phyloP scores from a whole-genome alignment of 1,139 yeast genomes.

The Groenewaldozyma auringiensis region DNA sequence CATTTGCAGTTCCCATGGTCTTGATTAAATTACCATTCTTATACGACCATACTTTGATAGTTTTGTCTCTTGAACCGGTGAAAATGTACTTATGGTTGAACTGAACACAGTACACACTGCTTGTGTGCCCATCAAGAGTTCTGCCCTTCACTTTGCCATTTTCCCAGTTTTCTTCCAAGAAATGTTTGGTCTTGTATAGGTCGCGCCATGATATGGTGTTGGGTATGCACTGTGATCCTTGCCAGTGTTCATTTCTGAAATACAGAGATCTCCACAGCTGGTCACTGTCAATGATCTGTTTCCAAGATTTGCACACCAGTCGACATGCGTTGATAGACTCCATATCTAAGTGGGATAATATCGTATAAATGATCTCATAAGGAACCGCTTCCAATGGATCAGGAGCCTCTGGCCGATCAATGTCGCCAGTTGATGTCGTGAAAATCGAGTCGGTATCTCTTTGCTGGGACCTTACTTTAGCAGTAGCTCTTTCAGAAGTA shows the following conservation, averaged over 20 bases:
- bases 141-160: constrained; percentile 19
- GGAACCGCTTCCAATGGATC: constrained; percentile 25
- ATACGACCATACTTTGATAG: constrained; percentile 31
- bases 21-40: constrained; percentile 22
- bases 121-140: constrained; percentile 29
- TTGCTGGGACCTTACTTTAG: not conserved
- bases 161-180: constrained; percentile 28
- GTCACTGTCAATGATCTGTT: constrained; percentile 17
- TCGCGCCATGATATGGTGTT: constrained; percentile 21
- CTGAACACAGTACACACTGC: constrained; percentile 33
- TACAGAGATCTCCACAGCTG: constrained; percentile 25
- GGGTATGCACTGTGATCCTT: constrained; percentile 8
- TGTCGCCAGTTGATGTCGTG: constrained; percentile 2
- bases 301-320: constrained; percentile 23
- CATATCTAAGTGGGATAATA: constrained; percentile 20
- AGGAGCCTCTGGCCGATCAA: constrained; percentile 5
- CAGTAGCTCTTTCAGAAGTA: not conserved
- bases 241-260: constrained; percentile 17
- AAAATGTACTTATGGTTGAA: constrained; percentile 28
- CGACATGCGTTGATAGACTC: constrained; percentile 18
- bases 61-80: constrained; percentile 33
- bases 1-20: constrained; percentile 18
- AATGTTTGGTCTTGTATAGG: constrained; percentile 23
- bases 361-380: constrained; percentile 21
- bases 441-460: constrained; percentile 8